A percentile compares a stretch with the other conserved stretches of the same genome.
These are phyloP conservation scores for Candolleomyces aberdarensis DNA, from an alignment of 768 basidiomycete genomes.

Conservation along the genomic window DNA sequence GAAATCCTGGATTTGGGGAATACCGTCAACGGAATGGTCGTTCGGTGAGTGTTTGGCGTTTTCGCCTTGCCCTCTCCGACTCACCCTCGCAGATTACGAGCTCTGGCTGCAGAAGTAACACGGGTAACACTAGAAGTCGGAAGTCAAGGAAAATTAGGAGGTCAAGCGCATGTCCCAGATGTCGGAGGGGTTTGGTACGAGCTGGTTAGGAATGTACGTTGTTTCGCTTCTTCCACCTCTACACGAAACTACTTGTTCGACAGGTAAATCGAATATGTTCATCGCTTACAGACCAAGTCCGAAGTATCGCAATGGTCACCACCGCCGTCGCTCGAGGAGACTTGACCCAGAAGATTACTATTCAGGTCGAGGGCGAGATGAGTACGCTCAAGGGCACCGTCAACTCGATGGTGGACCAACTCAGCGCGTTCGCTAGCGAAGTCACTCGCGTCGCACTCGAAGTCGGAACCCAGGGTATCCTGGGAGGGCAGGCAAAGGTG, in stretches of 20 bases:
- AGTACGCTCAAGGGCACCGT: conserved; percentile 77
- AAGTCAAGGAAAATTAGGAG: conserved; percentile 85
- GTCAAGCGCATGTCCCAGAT: conserved; percentile 83
- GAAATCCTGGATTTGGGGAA: conserved; percentile 84
- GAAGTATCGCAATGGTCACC: conserved; percentile 81
- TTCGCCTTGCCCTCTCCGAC: no score
- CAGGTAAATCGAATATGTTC: conserved; percentile 73
- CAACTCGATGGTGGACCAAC: conserved; percentile 92
- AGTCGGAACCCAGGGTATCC: conserved; percentile 86
- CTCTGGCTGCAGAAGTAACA: conserved; percentile 79
- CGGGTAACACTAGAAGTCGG: conserved; percentile 84
- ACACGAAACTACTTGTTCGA: no score
- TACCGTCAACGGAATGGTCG: conserved; percentile 60
- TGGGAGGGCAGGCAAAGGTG: conserved; percentile 89
- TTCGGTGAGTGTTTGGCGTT: conserved; percentile 12
- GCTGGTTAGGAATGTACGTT: conserved; percentile 58
- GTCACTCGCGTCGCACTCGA: conserved; percentile 82
- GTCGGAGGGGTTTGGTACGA: conserved; percentile 90
- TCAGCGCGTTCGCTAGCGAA: conserved; percentile 84
- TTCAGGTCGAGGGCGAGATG: conserved; percentile 86
- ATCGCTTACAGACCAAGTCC: conserved; percentile 76
- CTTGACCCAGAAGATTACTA: conserved; percentile 89
- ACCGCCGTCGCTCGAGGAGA: conserved; percentile 91
- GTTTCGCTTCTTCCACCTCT: no score
- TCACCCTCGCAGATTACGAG: conserved; percentile 37